Evolutionary conservation across 2,329 filamentous ascomycete species (phyloP).

Genomic region (Aspergillus melleus): DNA sequence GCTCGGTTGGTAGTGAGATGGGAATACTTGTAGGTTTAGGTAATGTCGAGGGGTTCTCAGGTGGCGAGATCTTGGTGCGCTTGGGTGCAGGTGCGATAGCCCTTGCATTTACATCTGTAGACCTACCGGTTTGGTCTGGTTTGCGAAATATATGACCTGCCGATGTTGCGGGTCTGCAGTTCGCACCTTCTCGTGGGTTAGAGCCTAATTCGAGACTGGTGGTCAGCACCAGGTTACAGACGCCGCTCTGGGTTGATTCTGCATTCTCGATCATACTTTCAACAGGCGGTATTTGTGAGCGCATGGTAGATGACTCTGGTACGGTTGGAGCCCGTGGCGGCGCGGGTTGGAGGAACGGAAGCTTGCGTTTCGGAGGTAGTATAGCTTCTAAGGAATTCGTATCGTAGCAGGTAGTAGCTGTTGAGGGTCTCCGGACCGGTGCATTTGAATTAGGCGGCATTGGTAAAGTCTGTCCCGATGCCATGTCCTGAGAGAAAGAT

Average conservation of each 20-base stretch:
- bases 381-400: constrained; percentile 31
- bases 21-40: background rate
- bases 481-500: background rate
- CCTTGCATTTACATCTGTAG: background rate
- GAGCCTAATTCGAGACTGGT: too few relatives aligned
- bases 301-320: background rate
- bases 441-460: background rate
- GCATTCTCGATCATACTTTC: background rate
- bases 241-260: too few relatives aligned
- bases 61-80: background rate
- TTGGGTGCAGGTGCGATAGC: background rate
- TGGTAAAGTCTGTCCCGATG: background rate
- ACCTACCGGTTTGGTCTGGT: background rate
- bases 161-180: background rate
- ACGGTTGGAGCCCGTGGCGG: constrained; percentile 18
- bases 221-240: too few relatives aligned
- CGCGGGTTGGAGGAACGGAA: constrained; percentile 40
- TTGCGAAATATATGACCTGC: background rate
- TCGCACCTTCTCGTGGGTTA: background rate
- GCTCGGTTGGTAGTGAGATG: background rate
- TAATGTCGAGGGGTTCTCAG: background rate
- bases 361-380: constrained; percentile 44
- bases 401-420: constrained; percentile 29
- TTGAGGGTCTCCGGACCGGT: constrained; percentile 21
- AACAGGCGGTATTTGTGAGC: background rate